These are phyloP conservation scores for Colletotrichum noveboracense DNA, from an alignment of 2,329 filamentous ascomycete genomes.

Conservation along the genomic window DNA sequence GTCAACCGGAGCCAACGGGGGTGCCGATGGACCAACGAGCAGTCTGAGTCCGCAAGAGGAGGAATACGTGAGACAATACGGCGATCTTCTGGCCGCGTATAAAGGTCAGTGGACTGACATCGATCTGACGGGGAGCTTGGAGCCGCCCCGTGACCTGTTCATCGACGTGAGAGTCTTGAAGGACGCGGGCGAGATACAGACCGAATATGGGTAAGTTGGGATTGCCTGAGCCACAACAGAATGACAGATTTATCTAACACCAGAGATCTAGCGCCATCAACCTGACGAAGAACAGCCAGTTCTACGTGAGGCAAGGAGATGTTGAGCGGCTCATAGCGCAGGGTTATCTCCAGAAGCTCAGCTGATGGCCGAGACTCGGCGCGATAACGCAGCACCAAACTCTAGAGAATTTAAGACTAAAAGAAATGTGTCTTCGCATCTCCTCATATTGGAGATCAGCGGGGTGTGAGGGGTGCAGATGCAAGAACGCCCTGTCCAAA, in stretches of 20 bases:
- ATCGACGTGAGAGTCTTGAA: constrained; percentile 96
- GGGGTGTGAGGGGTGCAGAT: neutral
- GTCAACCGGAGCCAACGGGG: constrained; percentile 32
- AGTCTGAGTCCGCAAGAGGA: constrained; percentile 95
- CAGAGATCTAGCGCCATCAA: constrained; percentile 76
- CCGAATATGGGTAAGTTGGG: constrained; percentile 86
- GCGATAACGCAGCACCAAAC: neutral
- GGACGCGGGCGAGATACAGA: constrained; percentile 98
- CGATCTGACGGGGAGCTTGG: constrained; percentile 90
- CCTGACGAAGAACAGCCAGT: constrained; percentile 96
- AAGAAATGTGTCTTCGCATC: neutral
- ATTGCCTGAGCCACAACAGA: neutral
- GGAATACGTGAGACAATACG: constrained; percentile 92
- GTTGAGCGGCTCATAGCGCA: constrained; percentile 94
- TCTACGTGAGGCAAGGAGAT: constrained; percentile 94
- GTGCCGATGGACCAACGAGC: constrained; percentile 63
- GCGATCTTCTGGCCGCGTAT: constrained; percentile 90
- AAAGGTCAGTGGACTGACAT: constrained; percentile 99
- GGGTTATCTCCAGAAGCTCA: constrained; percentile 90
- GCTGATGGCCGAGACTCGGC: constrained; percentile 54
- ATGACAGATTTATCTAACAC: constrained; percentile 23
- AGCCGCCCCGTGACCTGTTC: constrained; percentile 93
- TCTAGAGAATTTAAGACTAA: neutral
- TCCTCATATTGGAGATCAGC: neutral
- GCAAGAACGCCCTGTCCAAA: neutral